These are phyloP conservation scores for Starmerella bombicola DNA, from an alignment of 805 yeast genomes.

Conservation along the genomic window DNA sequence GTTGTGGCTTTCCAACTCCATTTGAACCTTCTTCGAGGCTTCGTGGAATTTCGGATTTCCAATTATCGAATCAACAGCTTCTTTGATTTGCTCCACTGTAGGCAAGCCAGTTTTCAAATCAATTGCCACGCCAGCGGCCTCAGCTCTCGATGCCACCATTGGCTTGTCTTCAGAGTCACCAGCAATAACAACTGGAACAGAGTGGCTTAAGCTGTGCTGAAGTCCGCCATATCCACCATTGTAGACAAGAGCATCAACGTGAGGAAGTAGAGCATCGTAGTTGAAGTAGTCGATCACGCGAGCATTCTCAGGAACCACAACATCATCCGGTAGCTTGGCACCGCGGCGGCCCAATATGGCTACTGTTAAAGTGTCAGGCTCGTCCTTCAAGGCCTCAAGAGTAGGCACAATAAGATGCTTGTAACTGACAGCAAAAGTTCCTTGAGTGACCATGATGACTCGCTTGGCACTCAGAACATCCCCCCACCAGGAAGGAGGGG, in stretches of 20 bases:
- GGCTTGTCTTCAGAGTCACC: conserved; percentile 5
- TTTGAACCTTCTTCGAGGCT: not conserved
- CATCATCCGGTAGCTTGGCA: not conserved
- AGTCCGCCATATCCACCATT: conserved; percentile 3
- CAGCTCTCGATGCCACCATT: conserved; percentile 1
- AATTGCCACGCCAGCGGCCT: not conserved
- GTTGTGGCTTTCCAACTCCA: not conserved
- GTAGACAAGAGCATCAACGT: not conserved
- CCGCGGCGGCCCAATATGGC: conserved; percentile 2
- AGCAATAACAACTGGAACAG: conserved; percentile 3
- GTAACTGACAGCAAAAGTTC: conserved; percentile 1
- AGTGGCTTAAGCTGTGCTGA: conserved; percentile 3
- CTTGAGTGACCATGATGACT: not conserved
- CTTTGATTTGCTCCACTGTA: not conserved
- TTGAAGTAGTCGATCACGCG: conserved; percentile 1
- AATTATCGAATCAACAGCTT: not conserved
- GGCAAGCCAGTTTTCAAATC: conserved; percentile 1
- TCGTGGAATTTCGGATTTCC: not conserved
- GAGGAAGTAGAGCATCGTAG: not conserved
- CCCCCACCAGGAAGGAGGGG: conserved; percentile 1
- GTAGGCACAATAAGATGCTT: not conserved
- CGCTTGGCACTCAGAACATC: not conserved
- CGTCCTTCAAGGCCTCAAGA: not conserved
- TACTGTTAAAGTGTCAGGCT: not conserved
- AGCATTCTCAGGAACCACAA: conserved; percentile 1